Percentiles rank a stretch among this genome's conserved stretches.
These are phyloP conservation scores for Fusarium sp. DNA, from an alignment of 2,329 filamentous ascomycete genomes.

Conservation along the genomic window DNA sequence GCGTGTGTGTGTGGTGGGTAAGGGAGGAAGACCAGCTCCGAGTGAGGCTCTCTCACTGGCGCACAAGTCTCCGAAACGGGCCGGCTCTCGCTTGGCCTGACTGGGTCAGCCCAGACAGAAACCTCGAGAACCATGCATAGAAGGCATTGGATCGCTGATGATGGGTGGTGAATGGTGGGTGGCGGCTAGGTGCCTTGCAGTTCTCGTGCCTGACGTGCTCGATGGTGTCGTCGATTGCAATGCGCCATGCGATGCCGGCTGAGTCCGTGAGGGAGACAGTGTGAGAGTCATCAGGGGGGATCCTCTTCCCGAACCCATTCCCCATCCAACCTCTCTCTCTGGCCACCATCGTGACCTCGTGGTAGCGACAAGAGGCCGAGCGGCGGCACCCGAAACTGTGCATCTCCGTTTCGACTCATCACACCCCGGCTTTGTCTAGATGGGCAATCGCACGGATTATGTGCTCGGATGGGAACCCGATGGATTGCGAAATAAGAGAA, in stretches of 20 bases:
- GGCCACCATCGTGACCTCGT: slow-evolving; percentile 9
- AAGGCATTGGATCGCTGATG: slow-evolving; percentile 9
- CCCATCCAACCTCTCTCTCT: slow-evolving; percentile 11
- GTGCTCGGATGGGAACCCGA: neutral
- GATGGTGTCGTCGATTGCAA: slow-evolving; percentile 16
- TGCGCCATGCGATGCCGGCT: slow-evolving; percentile 20
- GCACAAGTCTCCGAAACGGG: slow-evolving; percentile 35
- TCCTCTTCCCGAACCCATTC: neutral
- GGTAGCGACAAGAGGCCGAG: neutral
- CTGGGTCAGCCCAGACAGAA: slow-evolving; percentile 22
- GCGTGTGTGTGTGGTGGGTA: neutral
- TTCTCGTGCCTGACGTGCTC: slow-evolving; percentile 11
- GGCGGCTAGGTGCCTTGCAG: slow-evolving; percentile 31
- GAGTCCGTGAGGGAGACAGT: neutral
- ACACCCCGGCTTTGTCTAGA: neutral
- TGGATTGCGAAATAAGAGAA: neutral
- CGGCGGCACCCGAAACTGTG: slow-evolving; percentile 8
- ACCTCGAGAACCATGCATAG: slow-evolving; percentile 35
- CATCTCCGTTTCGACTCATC: neutral
- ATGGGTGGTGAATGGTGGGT: neutral
- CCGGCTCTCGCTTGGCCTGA: slow-evolving; percentile 32
- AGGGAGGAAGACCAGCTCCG: slow-evolving; percentile 32
- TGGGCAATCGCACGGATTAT: neutral
- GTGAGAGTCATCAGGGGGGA: neutral
- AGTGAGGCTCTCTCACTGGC: slow-evolving; percentile 27